Evolutionary conservation across 2,329 filamentous ascomycete genomes (phyloP), one percentile per base, ranked within the genome.

Genomic region (Phialocephala sp.): DNA sequence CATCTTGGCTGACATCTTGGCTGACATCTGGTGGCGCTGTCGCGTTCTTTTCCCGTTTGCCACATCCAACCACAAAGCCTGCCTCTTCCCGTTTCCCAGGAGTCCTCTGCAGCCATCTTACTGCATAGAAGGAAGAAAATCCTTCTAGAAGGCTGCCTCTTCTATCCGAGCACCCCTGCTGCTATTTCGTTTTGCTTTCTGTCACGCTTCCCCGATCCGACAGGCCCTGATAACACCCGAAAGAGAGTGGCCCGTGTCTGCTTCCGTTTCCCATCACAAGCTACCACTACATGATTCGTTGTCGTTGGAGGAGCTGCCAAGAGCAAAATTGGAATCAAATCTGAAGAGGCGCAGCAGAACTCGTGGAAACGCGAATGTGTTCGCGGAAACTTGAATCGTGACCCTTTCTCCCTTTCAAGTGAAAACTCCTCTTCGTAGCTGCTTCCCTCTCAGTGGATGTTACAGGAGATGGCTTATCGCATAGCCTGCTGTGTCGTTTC

Each of bases 71-170:
- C 55, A 24, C 27, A n/a, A 57, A 24, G 35, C 55, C 32, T 57
- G 55, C 24, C 55, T 37, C 27, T 32, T 56, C 55, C 32, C 55
- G 15, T 18, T 27, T 24, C 35, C 20, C 20, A 12, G 24, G 9
- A 57, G 8, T 8, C 12, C 24, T 18, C 32, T 57, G 55, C 55
- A 57, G 27, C 6, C 27, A 22, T 57, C 55, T 4, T 57, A 2
- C 55, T 57, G 55, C 55, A 57, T 35, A 57, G 55, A 57, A 57
- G 32, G 36, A 37, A 22, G 55, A 57, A 35, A 12, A 14, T 57
- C 50, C 18, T 57, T 57, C 55, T 32, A 57, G 55, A 57, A 57
- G 32, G 11, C 39, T 57, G 11, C 55, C 55, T 57, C 14, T 37
- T 57, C 55, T 12, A 57, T 37, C 32, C 18, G 18, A 22, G 18